Evolutionary conservation across 352 stramenopile species (phyloP), one percentile per base, ranked within the genome.

Genomic region (Phytophthora uliginosa): DNA sequence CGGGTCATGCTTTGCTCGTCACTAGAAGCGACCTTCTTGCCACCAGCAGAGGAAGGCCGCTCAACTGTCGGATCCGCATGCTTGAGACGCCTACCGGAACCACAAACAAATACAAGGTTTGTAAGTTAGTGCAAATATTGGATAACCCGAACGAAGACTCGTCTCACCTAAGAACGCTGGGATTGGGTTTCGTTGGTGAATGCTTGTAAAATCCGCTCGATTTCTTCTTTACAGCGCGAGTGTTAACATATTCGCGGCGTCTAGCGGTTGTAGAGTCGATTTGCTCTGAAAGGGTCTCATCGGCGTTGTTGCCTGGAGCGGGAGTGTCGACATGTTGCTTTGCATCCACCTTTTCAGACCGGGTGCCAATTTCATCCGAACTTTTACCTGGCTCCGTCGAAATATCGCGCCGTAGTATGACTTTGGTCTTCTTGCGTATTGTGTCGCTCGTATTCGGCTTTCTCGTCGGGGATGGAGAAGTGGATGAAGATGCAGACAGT

Each of bases 141-240:
- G 20, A 22, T n/a, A 53, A 53, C 18, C 6, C 0, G 26, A 66
- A 17, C 17, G 31, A 34, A 51, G 31, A 3, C 8, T 7, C 22
- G 63, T 42, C 61, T 31, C 68, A 88, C 80, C 77, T 76, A 42
- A 79, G 60, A 38, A 58, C 62, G 7, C 34, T 58, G 45, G 76
- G 34, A 40, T 59, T 81, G 17, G 69, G 66, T 62, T 85, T 85
- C 15, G 69, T 71, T 6, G 69, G 64, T 12, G 73, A 81, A 33
- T 59, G 56, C 13, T 74, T 70, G 24, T 45, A 31, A 31, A 54
- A 54, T 45, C 71, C 53, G 31, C 28, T 57, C 38, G 45, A 40
- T 50, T 72, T 70, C 22, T 68, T 71, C 3, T 18, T 50, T 64
- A n/a, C 17, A n/a, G 53, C 17, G n/a, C n/a, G 33, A 22, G 33